Conservation (phyloP, 164 flowering plant genomes). For the Cinnamomum chago region DNA sequence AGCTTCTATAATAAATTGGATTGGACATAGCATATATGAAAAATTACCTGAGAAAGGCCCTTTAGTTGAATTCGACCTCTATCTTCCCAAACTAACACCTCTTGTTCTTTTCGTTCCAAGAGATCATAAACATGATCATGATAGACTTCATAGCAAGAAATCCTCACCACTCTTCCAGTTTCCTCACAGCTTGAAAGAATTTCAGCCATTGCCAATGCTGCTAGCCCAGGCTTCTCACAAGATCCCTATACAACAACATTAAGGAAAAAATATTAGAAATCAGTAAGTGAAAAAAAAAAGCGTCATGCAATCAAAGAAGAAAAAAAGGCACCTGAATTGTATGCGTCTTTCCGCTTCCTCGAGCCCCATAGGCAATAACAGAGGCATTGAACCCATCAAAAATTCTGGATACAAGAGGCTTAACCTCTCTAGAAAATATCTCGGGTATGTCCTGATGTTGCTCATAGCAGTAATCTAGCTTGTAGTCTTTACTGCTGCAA, state of each 20-base stretch:
- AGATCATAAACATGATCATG: constrained; percentile 56
- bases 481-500: constrained; percentile 38
- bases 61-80: constrained; percentile 57
- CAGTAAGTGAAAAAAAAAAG: background rate
- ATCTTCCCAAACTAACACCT: constrained; percentile 41
- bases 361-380: constrained; percentile 65
- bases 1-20: too few species aligned
- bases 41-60: constrained; percentile 64
- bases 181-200: constrained; percentile 38
- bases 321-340: constrained; percentile 47
- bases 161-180: constrained; percentile 25
- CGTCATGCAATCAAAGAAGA: background rate
- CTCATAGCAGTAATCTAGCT: constrained; percentile 58
- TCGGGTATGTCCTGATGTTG: constrained; percentile 31
- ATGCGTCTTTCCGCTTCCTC: constrained; percentile 63
- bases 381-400: constrained; percentile 46
- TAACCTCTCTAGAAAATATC: constrained; percentile 50
- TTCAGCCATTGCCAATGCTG: constrained; percentile 47
- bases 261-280: background rate
- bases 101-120: constrained; percentile 34
- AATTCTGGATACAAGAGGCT: constrained; percentile 42
- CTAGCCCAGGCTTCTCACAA: constrained; percentile 54
- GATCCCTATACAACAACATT: constrained; percentile 36
- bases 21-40: too few species aligned
- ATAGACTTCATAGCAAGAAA: constrained; percentile 55